Conservation (phyloP, 768 basidiomycete genomes). For the Pulveroboletus sp. region DNA sequence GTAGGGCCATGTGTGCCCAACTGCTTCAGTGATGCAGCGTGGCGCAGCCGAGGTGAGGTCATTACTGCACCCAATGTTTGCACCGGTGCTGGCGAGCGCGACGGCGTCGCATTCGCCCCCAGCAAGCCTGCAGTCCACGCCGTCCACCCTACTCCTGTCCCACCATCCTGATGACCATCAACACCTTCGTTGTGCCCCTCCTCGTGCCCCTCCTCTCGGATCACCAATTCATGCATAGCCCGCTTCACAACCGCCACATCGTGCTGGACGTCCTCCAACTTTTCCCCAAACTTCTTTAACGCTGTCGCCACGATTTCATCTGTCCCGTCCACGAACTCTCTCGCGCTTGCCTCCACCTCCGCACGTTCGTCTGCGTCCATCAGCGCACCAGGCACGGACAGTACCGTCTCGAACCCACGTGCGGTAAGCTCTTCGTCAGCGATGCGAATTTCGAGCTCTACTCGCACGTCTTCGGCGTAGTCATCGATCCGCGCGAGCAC, state of each 20-base stretch:
- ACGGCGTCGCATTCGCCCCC: conserved; percentile 27
- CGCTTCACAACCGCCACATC: conserved; percentile 70
- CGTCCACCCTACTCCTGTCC: conserved; percentile 28
- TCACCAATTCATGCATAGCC: conserved; percentile 43
- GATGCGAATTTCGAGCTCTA: conserved; percentile 76
- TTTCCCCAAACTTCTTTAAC: conserved; percentile 44
- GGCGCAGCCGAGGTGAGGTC: conserved; percentile 57
- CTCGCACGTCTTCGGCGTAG: conserved; percentile 72
- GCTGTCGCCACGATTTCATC: conserved; percentile 33
- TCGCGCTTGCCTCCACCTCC: conserved; percentile 48
- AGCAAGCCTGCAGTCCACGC: conserved; percentile 60
- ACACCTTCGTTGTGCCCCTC: background rate
- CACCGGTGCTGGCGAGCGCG: conserved; percentile 38
- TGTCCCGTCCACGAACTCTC: conserved; percentile 30
- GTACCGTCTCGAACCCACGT: conserved; percentile 64
- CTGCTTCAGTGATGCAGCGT: conserved; percentile 38
- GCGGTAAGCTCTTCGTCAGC: conserved; percentile 65
- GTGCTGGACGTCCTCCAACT: conserved; percentile 69
- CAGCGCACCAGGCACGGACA: conserved; percentile 51
- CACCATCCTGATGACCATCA: too few species aligned
- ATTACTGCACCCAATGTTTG: conserved; percentile 72
- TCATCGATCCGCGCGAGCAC: conserved; percentile 65
- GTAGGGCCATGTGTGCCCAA: conserved; percentile 1
- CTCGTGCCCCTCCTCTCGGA: background rate
- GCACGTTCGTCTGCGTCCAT: conserved; percentile 17